Evolutionary conservation across 2,329 filamentous ascomycete species (phyloP), one percentile per base, ranked within the genome.

Genomic region (Paecilomyces variotii): DNA sequence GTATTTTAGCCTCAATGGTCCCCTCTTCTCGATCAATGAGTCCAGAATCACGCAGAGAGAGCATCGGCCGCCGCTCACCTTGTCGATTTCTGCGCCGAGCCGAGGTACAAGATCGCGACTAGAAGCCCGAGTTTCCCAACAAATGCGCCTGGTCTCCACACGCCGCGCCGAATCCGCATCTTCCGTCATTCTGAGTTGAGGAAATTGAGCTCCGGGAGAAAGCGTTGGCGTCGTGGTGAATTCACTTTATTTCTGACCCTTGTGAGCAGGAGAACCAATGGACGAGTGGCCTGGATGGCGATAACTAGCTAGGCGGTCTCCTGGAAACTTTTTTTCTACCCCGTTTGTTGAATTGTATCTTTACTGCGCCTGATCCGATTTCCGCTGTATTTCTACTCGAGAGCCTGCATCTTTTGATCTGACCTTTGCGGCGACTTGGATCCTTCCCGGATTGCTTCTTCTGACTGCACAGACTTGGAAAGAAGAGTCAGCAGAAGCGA

Each of bases 131-230:
- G 19, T 50, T 28, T 56, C 55, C 55, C 55, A 57, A 57, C 56
- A 57, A 57, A 53, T 50, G 54, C 54, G 28, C 35, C 25, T 24
- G 19, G 55, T 28, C 55, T 50, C 55, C 55, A 56, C 55, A 26
- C 55, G 19, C 27, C 19, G 39, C 30, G 30, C 30, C 30, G 11
- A 14, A 28, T 56, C 34, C 32, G 27, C 34, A 10, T 32, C 10
- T 45, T 55, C 28, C 28, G 28, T 35, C 25, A 32, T 32, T 10
- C 26, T 28, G 14, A 53, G 51, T 28, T 27, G 51, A 28, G 51
- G 24, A 53, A 10, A 53, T 14, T 7, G 51, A 53, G 14, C 14
- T 52, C 24, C 50, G 26, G 26, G 24, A 28, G 50, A 12, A 25
- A 12, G 50, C 12, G 5, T 24, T 52, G 50, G 50, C 54, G 30